phyloP scores from a whole-genome alignment of 1,284 basidiomycete genomes.

The Lentinula novae-zelandiae region DNA sequence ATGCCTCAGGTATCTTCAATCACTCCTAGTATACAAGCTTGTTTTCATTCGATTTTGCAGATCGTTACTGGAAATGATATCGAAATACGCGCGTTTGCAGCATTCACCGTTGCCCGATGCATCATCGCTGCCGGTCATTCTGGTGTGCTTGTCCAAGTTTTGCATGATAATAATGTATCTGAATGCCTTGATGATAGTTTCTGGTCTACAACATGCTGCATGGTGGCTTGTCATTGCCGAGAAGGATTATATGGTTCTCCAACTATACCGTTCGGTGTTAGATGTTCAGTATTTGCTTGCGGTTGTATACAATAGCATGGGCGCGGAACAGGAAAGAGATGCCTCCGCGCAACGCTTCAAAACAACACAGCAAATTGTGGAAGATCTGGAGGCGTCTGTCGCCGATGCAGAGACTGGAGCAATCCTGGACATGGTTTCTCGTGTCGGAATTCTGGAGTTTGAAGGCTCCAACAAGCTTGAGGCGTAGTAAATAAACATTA shows the following conservation, averaged over 20 bases:
- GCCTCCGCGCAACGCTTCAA: slow-evolving; percentile 47
- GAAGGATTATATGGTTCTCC: slow-evolving; percentile 52
- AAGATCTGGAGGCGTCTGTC: slow-evolving; percentile 35
- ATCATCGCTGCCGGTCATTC: slow-evolving; percentile 48
- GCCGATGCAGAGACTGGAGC: slow-evolving; percentile 51
- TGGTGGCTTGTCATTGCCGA: slow-evolving; percentile 63
- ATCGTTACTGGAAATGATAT: slow-evolving; percentile 66
- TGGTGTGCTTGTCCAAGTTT: slow-evolving; percentile 25
- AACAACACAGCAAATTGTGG: slow-evolving; percentile 37
- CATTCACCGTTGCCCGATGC: slow-evolving; percentile 69
- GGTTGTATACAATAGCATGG: slow-evolving; percentile 68
- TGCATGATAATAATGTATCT: neutral
- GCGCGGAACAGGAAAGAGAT: slow-evolving; percentile 51
- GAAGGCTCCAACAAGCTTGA: neutral
- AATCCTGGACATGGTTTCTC: slow-evolving; percentile 54
- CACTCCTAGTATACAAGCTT: neutral
- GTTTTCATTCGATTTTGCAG: slow-evolving; percentile 31
- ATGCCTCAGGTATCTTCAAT: slow-evolving; percentile 62
- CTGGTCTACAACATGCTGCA: slow-evolving; percentile 52
- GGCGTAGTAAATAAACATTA: no score
- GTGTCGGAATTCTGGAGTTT: slow-evolving; percentile 41
- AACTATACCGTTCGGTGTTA: slow-evolving; percentile 54
- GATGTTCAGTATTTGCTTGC: slow-evolving; percentile 71
- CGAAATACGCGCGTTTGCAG: slow-evolving; percentile 72
- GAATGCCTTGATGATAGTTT: slow-evolving; percentile 23